Percentiles rank a stretch among this genome's conserved stretches.
phyloP scores from a whole-genome alignment of 495 filamentous ascomycete species.

The Xylaria grammica region DNA sequence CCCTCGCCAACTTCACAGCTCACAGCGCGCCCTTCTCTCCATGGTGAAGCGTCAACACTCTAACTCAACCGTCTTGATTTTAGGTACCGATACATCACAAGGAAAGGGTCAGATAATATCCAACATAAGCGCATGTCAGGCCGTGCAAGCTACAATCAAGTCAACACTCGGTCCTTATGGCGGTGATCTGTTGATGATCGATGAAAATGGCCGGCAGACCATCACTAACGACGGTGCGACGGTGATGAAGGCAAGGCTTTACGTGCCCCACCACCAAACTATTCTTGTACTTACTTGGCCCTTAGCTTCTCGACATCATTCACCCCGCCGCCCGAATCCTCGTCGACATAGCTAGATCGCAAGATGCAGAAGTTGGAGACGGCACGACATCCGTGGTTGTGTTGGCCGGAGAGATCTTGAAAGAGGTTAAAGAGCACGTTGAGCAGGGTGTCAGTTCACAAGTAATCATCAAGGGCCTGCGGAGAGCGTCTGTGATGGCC shows the following conservation, averaged over 20 bases:
- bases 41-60: slow-evolving; percentile 10
- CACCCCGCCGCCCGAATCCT: slow-evolving; percentile 98
- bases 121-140: slow-evolving; percentile 97
- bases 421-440: slow-evolving; percentile 92
- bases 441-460: slow-evolving; percentile 97
- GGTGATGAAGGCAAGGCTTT: slow-evolving; percentile 85
- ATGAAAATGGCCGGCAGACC: slow-evolving; percentile 92
- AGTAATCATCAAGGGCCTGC: slow-evolving; percentile 93
- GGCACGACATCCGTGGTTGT: slow-evolving; percentile 98
- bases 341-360: slow-evolving; percentile 96
- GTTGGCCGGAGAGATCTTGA: slow-evolving; percentile 92
- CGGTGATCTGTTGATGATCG: slow-evolving; percentile 93
- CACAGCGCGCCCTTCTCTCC: neutral
- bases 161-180: slow-evolving; percentile 97
- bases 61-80: slow-evolving; percentile 26
- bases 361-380: slow-evolving; percentile 98
- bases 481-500: slow-evolving; percentile 87
- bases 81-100: slow-evolving; percentile 95
- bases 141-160: slow-evolving; percentile 95
- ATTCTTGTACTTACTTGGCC: neutral
- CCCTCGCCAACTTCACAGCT: slow-evolving; percentile 33
- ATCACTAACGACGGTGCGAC: slow-evolving; percentile 99
- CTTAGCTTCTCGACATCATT: slow-evolving; percentile 93
- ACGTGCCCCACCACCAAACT: neutral
- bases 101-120: slow-evolving; percentile 96